A percentile compares a stretch with the other conserved stretches of the same genome.
Conservation (phyloP, 495 filamentous ascomycete genomes). For the Penicillium dipodomyicola region DNA sequence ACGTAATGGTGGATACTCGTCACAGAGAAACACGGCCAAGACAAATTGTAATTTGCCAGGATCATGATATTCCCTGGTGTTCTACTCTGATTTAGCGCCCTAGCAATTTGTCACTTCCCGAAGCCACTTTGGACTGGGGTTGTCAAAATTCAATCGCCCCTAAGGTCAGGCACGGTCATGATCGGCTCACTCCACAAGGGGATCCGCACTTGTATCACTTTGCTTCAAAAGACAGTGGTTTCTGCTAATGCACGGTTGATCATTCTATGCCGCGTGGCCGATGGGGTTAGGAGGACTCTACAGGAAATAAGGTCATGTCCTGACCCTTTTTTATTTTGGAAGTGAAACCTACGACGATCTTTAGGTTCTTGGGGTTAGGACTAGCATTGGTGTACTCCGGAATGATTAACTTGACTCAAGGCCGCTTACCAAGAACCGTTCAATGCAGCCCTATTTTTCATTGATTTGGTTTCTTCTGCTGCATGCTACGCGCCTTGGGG, state of each 20-base stretch:
- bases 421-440: background rate
- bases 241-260: slow-evolving; percentile 1
- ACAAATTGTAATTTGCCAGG: slow-evolving; percentile 2
- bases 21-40: background rate
- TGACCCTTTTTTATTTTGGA: background rate
- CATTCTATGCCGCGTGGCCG: background rate
- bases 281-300: background rate
- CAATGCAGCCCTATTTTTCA: background rate
- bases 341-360: background rate
- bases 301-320: background rate
- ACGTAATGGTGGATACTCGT: slow-evolving; percentile 6
- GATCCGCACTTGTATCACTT: slow-evolving; percentile 1
- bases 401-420: background rate
- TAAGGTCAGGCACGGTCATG: slow-evolving; percentile 3
- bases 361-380: background rate
- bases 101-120: slow-evolving; percentile 4
- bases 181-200: slow-evolving; percentile 7
- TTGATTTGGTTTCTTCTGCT: background rate
- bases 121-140: slow-evolving; percentile 1
- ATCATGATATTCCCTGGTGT: background rate
- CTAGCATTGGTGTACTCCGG: background rate
- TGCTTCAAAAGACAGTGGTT: background rate
- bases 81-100: background rate
- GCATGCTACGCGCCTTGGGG: background rate
- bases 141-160: slow-evolving; percentile 6